These are phyloP conservation scores for Candida morakotiae DNA, from an alignment of 805 yeast genomes.

Conservation along the genomic window DNA sequence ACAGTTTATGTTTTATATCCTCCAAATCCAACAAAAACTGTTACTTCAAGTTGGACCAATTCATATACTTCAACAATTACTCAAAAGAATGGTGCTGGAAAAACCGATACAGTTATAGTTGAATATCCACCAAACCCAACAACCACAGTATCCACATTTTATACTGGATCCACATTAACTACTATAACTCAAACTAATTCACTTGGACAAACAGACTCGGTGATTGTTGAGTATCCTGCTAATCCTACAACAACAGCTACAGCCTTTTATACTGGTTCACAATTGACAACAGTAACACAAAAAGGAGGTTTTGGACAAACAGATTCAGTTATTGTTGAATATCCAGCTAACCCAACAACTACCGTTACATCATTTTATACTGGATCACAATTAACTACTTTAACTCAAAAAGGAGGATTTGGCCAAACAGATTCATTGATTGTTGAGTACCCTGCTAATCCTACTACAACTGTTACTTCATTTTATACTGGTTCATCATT, in stretches of 20 bases:
- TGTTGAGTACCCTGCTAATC: neutral
- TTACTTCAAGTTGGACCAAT: constrained; percentile 8
- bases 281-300: constrained; percentile 2
- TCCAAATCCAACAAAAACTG: constrained; percentile 11
- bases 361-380: neutral
- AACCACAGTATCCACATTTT: constrained; percentile 8
- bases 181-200: neutral
- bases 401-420: neutral
- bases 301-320: constrained; percentile 1
- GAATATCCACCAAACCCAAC: constrained; percentile 11
- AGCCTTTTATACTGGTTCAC: constrained; percentile 2
- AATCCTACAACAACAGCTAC: constrained; percentile 13
- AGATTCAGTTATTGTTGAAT: constrained; percentile 5
- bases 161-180: constrained; percentile 1
- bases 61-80: constrained; percentile 12
- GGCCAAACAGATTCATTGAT: neutral
- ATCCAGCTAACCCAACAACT: neutral
- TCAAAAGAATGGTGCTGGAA: constrained; percentile 6
- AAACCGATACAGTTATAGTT: constrained; percentile 7
- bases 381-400: neutral
- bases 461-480: neutral
- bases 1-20: constrained; percentile 12
- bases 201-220: constrained; percentile 5
- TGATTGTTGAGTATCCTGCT: constrained; percentile 8
- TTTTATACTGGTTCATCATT: neutral